Conservation (phyloP, 2,329 filamentous ascomycete genomes). For the Talaromyces sp. region DNA sequence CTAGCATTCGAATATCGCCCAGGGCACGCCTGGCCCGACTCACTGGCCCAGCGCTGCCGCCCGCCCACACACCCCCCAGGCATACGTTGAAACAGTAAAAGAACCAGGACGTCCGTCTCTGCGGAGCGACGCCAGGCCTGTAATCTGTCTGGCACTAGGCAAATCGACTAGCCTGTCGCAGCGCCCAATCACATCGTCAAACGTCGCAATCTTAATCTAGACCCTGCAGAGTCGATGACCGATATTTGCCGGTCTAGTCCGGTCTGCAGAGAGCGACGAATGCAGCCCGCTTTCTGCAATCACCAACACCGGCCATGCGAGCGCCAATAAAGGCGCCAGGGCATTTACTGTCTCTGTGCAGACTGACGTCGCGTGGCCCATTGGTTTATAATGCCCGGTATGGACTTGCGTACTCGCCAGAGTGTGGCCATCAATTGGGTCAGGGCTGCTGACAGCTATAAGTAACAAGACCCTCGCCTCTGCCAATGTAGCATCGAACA, state of each 20-base stretch:
- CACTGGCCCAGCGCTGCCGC: neutral
- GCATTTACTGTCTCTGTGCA: neutral
- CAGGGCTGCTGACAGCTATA: conserved; percentile 2
- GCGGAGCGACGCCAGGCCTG: neutral
- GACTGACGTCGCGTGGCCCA: neutral
- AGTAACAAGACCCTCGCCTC: neutral
- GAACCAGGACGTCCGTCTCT: too few relatives aligned
- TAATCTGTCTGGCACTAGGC: neutral
- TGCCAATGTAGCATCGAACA: neutral
- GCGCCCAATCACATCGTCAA: conserved; percentile 3
- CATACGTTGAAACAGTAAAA: neutral
- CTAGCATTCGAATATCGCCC: neutral
- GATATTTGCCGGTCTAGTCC: neutral
- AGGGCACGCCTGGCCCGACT: neutral
- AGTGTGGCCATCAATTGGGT: conserved; percentile 2
- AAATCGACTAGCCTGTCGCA: neutral
- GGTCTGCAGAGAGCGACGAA: neutral
- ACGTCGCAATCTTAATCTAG: conserved; percentile 1
- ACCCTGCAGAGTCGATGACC: neutral
- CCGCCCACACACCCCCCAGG: neutral
- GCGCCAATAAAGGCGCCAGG: neutral
- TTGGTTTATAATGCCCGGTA: neutral
- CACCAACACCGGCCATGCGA: conserved; percentile 1
- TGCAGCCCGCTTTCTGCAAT: neutral
- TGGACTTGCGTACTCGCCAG: neutral